Evolutionary conservation across 495 filamentous ascomycete genomes (phyloP).

Genomic region (Choiromyces venosus): DNA sequence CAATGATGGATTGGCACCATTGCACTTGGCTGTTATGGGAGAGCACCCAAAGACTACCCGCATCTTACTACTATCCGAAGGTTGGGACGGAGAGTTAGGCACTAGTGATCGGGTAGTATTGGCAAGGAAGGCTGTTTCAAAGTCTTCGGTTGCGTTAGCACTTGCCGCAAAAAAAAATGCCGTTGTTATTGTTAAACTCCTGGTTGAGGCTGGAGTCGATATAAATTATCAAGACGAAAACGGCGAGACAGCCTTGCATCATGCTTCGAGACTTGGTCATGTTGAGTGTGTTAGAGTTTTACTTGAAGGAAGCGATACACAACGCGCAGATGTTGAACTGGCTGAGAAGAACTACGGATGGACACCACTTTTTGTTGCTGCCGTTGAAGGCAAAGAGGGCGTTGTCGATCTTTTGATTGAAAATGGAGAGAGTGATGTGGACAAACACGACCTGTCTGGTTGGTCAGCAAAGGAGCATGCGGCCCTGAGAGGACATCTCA

Average conservation of each 20-base stretch:
- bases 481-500: slow-evolving; percentile 75
- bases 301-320: slow-evolving; percentile 60
- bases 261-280: slow-evolving; percentile 85
- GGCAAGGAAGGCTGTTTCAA: slow-evolving; percentile 63
- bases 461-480: slow-evolving; percentile 97
- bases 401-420: slow-evolving; percentile 66
- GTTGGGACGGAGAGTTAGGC: slow-evolving; percentile 54
- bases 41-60: slow-evolving; percentile 82
- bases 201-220: slow-evolving; percentile 82
- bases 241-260: slow-evolving; percentile 88
- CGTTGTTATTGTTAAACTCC: slow-evolving; percentile 69
- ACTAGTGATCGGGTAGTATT: slow-evolving; percentile 54
- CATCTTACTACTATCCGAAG: slow-evolving; percentile 71
- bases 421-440: slow-evolving; percentile 63
- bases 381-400: slow-evolving; percentile 72
- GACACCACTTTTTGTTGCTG: slow-evolving; percentile 88
- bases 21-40: slow-evolving; percentile 87
- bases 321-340: slow-evolving; percentile 70
- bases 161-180: slow-evolving; percentile 83
- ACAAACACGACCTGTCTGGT: slow-evolving; percentile 71
- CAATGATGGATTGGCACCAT: slow-evolving; percentile 79
- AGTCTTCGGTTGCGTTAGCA: slow-evolving; percentile 84
- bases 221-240: slow-evolving; percentile 79
- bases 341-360: slow-evolving; percentile 80
- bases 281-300: slow-evolving; percentile 70